A percentile compares a stretch with the other conserved stretches of the same genome.
Conservation (phyloP, 768 basidiomycete species). For the Leccinum disarticulatum region DNA sequence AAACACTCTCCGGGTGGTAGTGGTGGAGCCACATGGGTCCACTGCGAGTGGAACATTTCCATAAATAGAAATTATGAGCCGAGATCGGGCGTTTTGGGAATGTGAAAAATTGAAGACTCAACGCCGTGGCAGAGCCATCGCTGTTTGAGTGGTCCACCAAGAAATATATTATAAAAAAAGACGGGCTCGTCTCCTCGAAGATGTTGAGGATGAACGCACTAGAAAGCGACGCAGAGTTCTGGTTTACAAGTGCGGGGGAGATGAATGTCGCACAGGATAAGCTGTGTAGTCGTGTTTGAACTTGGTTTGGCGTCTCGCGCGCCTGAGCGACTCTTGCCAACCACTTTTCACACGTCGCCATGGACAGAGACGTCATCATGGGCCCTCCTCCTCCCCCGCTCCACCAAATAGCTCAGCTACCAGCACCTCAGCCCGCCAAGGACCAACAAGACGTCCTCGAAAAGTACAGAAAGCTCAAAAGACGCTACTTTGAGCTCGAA, state of each 20-base stretch:
- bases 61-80: constrained; percentile 24
- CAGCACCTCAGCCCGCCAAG: constrained; percentile 30
- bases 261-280: not conserved
- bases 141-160: constrained; percentile 2
- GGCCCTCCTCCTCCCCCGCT: constrained; percentile 44
- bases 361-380: constrained; percentile 53
- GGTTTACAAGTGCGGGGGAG: not conserved
- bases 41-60: constrained; percentile 14
- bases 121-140: constrained; percentile 18
- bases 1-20: not conserved
- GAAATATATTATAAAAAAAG: not conserved
- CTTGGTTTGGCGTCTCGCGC: constrained; percentile 30
- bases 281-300: constrained; percentile 38
- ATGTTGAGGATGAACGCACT: not conserved
- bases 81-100: constrained; percentile 22
- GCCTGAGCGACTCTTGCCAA: constrained; percentile 18
- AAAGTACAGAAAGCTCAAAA: constrained; percentile 66
- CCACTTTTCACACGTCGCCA: constrained; percentile 31
- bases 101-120: constrained; percentile 25
- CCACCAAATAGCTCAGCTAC: constrained; percentile 29
- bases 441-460: constrained; percentile 51
- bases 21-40: not conserved
- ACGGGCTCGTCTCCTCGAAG: not conserved
- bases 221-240: not conserved
- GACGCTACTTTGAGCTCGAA: constrained; percentile 65